These are phyloP conservation scores for Colletotrichum tropicale DNA, from an alignment of 2,329 filamentous ascomycete genomes.

Conservation along the genomic window DNA sequence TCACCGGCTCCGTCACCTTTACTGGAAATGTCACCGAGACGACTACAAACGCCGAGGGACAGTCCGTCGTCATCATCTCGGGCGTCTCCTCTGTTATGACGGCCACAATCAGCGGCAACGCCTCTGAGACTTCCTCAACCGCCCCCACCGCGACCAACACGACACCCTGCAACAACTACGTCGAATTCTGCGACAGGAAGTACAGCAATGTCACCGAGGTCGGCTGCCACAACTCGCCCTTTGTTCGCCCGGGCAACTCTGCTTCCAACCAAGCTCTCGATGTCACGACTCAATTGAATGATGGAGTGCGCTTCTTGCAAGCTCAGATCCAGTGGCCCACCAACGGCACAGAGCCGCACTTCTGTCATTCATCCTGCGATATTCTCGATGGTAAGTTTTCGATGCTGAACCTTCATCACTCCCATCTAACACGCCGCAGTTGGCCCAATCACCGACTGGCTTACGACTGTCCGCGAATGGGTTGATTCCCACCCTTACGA, in stretches of 20 bases:
- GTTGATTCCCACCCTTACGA: constrained; percentile 80
- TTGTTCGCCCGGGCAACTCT: constrained; percentile 71
- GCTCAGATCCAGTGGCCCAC: constrained; percentile 65
- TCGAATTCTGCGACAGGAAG: constrained; percentile 76
- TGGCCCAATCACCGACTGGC: constrained; percentile 77
- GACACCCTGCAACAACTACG: constrained; percentile 78
- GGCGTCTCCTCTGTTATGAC: constrained; percentile 47
- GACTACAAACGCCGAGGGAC: constrained; percentile 30
- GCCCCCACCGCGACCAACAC: constrained; percentile 66
- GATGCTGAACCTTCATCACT: too few relatives aligned
- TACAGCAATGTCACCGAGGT: constrained; percentile 85
- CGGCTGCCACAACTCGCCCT: constrained; percentile 82
- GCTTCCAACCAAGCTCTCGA: constrained; percentile 76
- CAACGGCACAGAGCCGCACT: constrained; percentile 62
- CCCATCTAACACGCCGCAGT: constrained; percentile 37
- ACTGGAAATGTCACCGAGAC: constrained; percentile 34
- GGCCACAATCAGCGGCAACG: constrained; percentile 43
- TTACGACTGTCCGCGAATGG: constrained; percentile 74
- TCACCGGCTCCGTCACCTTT: constrained; percentile 34
- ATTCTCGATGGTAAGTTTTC: constrained; percentile 63
- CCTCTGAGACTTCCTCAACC: constrained; percentile 44
- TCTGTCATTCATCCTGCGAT: constrained; percentile 86
- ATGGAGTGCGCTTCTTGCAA: constrained; percentile 72
- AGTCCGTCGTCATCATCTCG: constrained; percentile 48
- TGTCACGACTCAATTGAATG: constrained; percentile 76